Evolutionary conservation across 2,329 filamentous ascomycete species (phyloP), one percentile per base, ranked within the genome.

Genomic region (Pseudopyrenochaeta lycopersici): DNA sequence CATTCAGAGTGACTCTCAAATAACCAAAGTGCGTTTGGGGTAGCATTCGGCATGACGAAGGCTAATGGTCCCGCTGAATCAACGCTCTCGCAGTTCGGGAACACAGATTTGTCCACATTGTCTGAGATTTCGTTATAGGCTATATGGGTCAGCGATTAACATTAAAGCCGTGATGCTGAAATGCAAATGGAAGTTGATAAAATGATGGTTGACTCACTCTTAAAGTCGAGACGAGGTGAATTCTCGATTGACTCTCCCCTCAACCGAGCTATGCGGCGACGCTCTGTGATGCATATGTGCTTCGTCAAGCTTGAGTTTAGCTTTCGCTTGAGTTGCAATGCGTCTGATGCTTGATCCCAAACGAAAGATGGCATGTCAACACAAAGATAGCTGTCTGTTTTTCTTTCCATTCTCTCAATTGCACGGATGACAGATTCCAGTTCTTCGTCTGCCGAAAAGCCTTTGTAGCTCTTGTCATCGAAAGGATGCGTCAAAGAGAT

Each of bases 401-500:
- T 68, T 7, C 41, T 47, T 36, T 70, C 68, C 70, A 74, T 74
- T 7, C 62, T 60, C 29, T 68, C 53, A 29, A 73, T 67, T 4
- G 65, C 66, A 12, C 54, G 52, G 27, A 76, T 62, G 35, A 67
- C 66, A 41, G 66, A 64, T 3, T 48, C 57, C 4, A 75, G 55
- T 49, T 74, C 68, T 15, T 61, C 59, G 30, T 70, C 68, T n/a
- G 70, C 61, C 5, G 63, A 69, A 45, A 71, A 70, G 1, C 58
- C 60, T 40, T 62, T 62, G 12, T 62, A 54, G n/a, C 67, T 63
- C 33, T 54, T 63, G 10, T 61, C 62, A 36, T 71, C 71, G 45
- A 73, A 74, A 7, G 71, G 73, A 52, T 74, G 71, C 6, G 63
- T 68, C 15, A 67, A 47, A 14, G 73, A 73, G 21, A 75, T 73